Percentiles rank a stretch among this genome's conserved stretches.
Evolutionary conservation across 331 rosid genomes (phyloP).

Genomic region (Prunus yedoensis): DNA sequence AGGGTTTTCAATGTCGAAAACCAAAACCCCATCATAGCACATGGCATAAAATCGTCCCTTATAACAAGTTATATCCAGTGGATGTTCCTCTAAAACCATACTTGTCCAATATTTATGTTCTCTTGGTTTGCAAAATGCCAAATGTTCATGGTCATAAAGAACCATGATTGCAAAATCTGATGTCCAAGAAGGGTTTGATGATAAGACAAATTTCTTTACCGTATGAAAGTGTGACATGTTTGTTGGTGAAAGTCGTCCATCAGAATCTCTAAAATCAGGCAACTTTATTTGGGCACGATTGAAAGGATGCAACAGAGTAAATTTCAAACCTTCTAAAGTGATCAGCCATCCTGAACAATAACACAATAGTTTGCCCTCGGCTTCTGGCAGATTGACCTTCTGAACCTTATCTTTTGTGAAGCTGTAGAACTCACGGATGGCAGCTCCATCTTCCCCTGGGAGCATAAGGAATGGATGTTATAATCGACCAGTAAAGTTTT

Average conservation of each 20-base stretch:
- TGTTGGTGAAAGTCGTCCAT: too few relatives aligned
- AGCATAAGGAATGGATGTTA: conserved; percentile 1
- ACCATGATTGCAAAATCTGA: background rate
- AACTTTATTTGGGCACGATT: background rate
- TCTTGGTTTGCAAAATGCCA: background rate
- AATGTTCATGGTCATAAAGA: background rate
- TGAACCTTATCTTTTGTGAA: background rate
- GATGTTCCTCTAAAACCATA: background rate
- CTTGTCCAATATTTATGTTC: too few relatives aligned
- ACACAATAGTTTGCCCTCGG: background rate
- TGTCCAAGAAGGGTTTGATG: background rate
- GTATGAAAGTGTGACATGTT: too few relatives aligned
- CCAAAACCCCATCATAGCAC: background rate
- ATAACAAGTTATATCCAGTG: background rate
- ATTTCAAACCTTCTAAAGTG: background rate
- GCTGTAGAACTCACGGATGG: background rate
- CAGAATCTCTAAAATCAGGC: background rate
- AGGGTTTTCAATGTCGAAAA: background rate
- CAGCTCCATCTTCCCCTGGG: background rate
- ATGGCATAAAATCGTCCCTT: background rate
- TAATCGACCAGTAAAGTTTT: background rate
- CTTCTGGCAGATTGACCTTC: background rate
- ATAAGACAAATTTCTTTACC: background rate
- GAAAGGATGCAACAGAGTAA: background rate
- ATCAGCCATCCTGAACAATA: background rate